Evolutionary conservation across 495 filamentous ascomycete species (phyloP).

Genomic region (Talaromyces nanjingensis): DNA sequence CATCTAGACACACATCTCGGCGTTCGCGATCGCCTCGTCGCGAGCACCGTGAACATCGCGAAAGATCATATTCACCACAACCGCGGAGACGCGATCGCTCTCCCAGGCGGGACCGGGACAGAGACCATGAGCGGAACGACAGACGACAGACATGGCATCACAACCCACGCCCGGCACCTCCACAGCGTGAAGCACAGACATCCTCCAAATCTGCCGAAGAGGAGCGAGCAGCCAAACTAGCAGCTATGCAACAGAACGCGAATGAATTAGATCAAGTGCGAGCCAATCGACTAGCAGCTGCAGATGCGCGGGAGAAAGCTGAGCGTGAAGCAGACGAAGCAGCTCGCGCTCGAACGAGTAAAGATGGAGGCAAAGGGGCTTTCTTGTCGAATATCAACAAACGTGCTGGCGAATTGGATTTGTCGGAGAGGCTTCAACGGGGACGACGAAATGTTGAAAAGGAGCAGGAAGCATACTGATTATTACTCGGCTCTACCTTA

Average conservation of each 20-base stretch:
- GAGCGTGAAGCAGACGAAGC: conserved; percentile 56
- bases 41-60: conserved; percentile 4
- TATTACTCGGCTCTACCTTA: background rate
- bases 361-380: conserved; percentile 54
- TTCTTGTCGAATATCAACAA: conserved; percentile 55
- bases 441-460: conserved; percentile 40
- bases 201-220: conserved; percentile 18
- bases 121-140: conserved; percentile 14
- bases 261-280: conserved; percentile 68
- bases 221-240: conserved; percentile 55
- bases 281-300: conserved; percentile 58
- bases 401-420: conserved; percentile 49
- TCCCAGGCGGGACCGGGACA: conserved; percentile 13
- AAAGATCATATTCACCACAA: conserved; percentile 12
- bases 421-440: conserved; percentile 50
- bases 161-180: conserved; percentile 6
- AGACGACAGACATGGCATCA: conserved; percentile 6
- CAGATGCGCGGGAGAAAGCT: conserved; percentile 57
- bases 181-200: background rate
- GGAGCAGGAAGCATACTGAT: conserved; percentile 22
- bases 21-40: conserved; percentile 14
- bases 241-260: conserved; percentile 86
- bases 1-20: conserved; percentile 7
- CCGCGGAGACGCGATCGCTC: conserved; percentile 1
- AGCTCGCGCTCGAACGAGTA: conserved; percentile 47